These are phyloP conservation scores for Populus tomentosa DNA, from an alignment of 441 rosid genomes.

Conservation along the genomic window DNA sequence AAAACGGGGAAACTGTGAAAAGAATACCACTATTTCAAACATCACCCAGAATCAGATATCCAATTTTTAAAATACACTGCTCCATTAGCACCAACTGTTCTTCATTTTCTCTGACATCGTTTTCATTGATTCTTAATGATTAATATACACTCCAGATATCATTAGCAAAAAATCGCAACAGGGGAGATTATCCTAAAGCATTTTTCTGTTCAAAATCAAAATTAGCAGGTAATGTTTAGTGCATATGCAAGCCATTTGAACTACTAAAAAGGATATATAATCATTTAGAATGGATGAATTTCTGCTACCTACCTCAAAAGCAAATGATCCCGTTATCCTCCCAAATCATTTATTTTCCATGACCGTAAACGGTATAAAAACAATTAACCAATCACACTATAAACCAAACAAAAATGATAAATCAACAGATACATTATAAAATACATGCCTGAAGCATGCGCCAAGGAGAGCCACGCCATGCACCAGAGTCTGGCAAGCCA, in stretches of 20 bases:
- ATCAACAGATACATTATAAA: not conserved
- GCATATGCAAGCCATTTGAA: not conserved
- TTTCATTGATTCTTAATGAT: not conserved
- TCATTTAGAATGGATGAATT: not conserved
- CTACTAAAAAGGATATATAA: not conserved
- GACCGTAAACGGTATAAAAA: not conserved
- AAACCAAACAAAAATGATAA: not conserved
- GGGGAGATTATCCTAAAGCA: not conserved
- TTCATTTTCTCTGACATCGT: not conserved
- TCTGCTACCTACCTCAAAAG: not conserved
- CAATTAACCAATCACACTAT: not conserved
- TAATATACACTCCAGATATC: not conserved
- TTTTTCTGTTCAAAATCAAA: not conserved
- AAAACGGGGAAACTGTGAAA: not conserved
- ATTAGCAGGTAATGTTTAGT: not conserved
- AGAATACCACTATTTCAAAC: not conserved
- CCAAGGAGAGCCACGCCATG: conserved; percentile 85
- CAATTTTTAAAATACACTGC: not conserved
- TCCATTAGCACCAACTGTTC: not conserved
- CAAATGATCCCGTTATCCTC: not conserved
- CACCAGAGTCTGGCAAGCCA: conserved; percentile 36
- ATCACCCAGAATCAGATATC: not conserved
- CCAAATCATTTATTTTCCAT: not conserved
- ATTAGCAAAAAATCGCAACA: not conserved
- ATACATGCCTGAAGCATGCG: conserved; percentile 69